Conservation (phyloP, 106 monocot species). For the Dioscorea zingiberensis region DNA sequence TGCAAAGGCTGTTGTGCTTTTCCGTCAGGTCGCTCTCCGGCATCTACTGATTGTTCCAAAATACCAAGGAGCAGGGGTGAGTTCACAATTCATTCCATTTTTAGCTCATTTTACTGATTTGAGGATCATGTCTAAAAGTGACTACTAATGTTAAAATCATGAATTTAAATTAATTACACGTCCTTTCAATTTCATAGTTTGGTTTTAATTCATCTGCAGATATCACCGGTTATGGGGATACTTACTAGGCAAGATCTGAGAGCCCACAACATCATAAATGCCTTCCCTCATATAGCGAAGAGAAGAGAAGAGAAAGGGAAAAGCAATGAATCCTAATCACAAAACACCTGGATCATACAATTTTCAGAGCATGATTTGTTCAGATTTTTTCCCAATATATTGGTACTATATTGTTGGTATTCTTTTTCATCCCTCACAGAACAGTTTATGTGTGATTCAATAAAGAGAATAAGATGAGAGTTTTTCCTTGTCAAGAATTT, state of each 20-base stretch:
- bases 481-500: too few species aligned
- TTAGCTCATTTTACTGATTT: background rate
- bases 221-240: slow-evolving; percentile 55
- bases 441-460: too few species aligned
- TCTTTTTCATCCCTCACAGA: too few species aligned
- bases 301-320: slow-evolving; percentile 16
- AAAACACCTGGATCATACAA: background rate
- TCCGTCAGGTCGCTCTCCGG: slow-evolving; percentile 38
- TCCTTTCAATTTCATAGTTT: background rate
- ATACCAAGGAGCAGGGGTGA: slow-evolving; percentile 58
- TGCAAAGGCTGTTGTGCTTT: slow-evolving; percentile 73
- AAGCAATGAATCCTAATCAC: background rate
- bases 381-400: too few species aligned
- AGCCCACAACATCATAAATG: slow-evolving; percentile 59
- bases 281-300: slow-evolving; percentile 40
- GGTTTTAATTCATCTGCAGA: slow-evolving; percentile 23
- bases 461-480: too few species aligned
- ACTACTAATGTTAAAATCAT: background rate
- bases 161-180: background rate
- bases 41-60: slow-evolving; percentile 68
- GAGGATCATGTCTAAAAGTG: background rate
- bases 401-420: too few species aligned
- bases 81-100: background rate
- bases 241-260: slow-evolving; percentile 69
- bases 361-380: background rate